A percentile compares a stretch with the other conserved stretches of the same genome.
phyloP scores from a whole-genome alignment of 148 eudicot species.

The Tetragonia tetragonoides region DNA sequence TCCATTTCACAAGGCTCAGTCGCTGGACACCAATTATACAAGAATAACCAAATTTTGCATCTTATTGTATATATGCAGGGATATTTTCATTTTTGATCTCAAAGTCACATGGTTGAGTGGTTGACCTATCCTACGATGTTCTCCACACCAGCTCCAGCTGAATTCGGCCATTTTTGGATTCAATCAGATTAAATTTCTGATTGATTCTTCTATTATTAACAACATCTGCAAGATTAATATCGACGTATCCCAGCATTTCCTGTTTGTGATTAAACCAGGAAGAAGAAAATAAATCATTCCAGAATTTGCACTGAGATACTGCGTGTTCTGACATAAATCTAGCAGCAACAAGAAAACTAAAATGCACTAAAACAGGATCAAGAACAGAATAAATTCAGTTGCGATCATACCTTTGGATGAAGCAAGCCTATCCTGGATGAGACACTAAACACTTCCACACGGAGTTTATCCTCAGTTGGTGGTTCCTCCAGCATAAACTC shows the following conservation, averaged over 20 bases:
- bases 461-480: constrained; percentile 53
- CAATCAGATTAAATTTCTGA: constrained; percentile 61
- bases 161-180: constrained; percentile 66
- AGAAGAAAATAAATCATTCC: not conserved
- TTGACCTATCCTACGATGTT: constrained; percentile 28
- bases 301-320: not conserved
- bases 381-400: not conserved
- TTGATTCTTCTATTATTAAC: constrained; percentile 67
- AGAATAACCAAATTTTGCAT: too few relatives aligned
- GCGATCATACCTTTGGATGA: constrained; percentile 54
- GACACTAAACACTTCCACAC: constrained; percentile 53
- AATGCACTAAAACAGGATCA: not conserved
- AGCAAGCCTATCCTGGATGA: constrained; percentile 50
- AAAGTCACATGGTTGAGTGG: not conserved
- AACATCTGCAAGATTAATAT: constrained; percentile 59
- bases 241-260: constrained; percentile 72
- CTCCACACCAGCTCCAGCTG: constrained; percentile 77
- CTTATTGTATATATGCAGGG: too few relatives aligned
- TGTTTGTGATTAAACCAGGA: constrained; percentile 21
- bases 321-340: not conserved
- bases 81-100: not conserved
- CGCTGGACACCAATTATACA: too few relatives aligned
- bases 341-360: not conserved
- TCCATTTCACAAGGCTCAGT: too few relatives aligned
- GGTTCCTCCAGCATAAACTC: constrained; percentile 61